phyloP scores from a whole-genome alignment of 371 early-diverging fungal genomes.

The Cladochytrium tenue region DNA sequence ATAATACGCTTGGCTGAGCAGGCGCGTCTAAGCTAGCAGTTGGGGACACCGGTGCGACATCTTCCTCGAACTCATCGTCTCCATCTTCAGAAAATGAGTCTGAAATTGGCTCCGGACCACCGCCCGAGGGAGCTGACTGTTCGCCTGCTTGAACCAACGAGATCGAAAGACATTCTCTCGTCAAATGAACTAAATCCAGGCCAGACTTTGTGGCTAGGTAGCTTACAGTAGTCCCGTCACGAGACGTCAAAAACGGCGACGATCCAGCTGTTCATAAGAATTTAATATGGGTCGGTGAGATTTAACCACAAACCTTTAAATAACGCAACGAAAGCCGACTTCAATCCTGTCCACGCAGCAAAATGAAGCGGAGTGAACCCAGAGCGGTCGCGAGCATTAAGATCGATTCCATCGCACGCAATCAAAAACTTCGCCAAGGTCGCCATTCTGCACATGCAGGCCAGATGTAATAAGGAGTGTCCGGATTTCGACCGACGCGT shows the following conservation, averaged over 20 bases:
- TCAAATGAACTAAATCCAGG: background rate
- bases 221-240: background rate
- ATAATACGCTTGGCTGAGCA: no score
- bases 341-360: constrained; percentile 44
- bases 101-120: no score
- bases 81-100: no score
- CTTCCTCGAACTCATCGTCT: no score
- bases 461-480: constrained; percentile 46
- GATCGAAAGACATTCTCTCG: background rate
- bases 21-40: no score
- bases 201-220: background rate
- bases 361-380: constrained; percentile 58
- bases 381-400: constrained; percentile 45
- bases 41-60: no score
- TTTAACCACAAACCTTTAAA: constrained; percentile 20
- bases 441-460: constrained; percentile 49
- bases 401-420: constrained; percentile 10
- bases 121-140: no score
- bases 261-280: constrained; percentile 7
- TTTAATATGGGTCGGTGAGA: background rate
- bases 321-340: constrained; percentile 36
- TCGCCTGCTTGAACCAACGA: no score
- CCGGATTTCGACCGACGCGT: background rate
- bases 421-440: constrained; percentile 42
- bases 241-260: constrained; percentile 11